phyloP scores from a whole-genome alignment of 116 monocot species.

The Cymodocea nodosa region DNA sequence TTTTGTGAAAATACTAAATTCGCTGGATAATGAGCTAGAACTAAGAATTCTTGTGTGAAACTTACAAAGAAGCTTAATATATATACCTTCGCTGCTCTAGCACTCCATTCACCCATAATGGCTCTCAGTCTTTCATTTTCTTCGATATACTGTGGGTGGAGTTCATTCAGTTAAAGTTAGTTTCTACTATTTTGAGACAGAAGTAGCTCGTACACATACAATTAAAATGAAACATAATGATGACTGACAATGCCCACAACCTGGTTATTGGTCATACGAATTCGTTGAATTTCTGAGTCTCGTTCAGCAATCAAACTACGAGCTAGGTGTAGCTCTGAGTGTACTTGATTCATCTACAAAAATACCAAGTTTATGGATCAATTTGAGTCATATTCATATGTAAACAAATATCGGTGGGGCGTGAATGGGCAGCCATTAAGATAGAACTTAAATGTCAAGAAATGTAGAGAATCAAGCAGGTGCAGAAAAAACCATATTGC shows the following conservation, averaged over 20 bases:
- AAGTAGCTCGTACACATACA: background rate
- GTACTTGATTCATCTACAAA: conserved; percentile 90
- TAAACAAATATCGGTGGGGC: too few relatives aligned
- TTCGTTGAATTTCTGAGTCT: conserved; percentile 65
- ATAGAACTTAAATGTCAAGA: background rate
- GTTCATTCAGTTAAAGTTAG: background rate
- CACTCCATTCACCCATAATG: conserved; percentile 94
- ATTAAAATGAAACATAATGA: background rate
- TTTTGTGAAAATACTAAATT: background rate
- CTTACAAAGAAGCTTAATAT: background rate
- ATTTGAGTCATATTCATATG: background rate
- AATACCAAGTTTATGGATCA: background rate
- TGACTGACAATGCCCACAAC: background rate
- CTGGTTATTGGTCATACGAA: conserved; percentile 69
- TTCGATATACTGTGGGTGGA: conserved; percentile 60
- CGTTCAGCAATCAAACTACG: conserved; percentile 80
- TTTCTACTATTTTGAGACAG: background rate
- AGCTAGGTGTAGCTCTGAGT: conserved; percentile 78
- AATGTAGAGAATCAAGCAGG: background rate
- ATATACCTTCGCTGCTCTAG: conserved; percentile 87
- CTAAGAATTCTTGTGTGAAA: background rate
- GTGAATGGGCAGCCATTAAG: background rate
- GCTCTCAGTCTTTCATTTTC: conserved; percentile 96
- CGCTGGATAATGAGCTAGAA: background rate
- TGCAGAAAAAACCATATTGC: background rate